These are phyloP conservation scores for Arthrobotrys sinensis DNA, from an alignment of 2,329 filamentous ascomycete species.

Conservation along the genomic window DNA sequence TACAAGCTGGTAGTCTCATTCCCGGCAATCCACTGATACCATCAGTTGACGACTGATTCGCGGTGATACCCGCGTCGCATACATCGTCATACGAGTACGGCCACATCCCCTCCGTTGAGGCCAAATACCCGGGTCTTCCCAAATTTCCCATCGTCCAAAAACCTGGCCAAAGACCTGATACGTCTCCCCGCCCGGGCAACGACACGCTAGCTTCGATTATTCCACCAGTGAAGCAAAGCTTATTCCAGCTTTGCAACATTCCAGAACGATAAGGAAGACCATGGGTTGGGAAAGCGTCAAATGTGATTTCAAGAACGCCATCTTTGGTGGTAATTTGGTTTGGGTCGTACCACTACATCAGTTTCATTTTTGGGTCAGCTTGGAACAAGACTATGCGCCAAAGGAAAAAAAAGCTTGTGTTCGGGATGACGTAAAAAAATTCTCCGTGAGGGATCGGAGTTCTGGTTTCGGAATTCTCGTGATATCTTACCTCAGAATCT, in stretches of 20 bases:
- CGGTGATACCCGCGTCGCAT: slow-evolving; percentile 80
- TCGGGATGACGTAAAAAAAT: slow-evolving; percentile 64
- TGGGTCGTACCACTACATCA: slow-evolving; percentile 76
- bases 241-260: slow-evolving; percentile 83
- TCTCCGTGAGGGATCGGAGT: slow-evolving; percentile 62
- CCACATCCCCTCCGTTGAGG: slow-evolving; percentile 81
- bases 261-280: slow-evolving; percentile 78
- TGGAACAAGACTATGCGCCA: slow-evolving; percentile 18
- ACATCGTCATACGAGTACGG: slow-evolving; percentile 80
- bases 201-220: slow-evolving; percentile 80
- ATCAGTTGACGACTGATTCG: slow-evolving; percentile 79
- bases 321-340: slow-evolving; percentile 76
- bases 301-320: slow-evolving; percentile 76
- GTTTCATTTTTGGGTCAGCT: slow-evolving; percentile 65
- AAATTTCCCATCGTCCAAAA: slow-evolving; percentile 84
- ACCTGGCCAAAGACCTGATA: slow-evolving; percentile 81
- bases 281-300: slow-evolving; percentile 78
- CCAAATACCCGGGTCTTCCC: slow-evolving; percentile 78
- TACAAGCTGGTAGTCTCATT: slow-evolving; percentile 79
- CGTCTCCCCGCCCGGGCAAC: slow-evolving; percentile 77
- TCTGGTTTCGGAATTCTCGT: slow-evolving; percentile 7
- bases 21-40: slow-evolving; percentile 78
- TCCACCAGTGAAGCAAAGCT: slow-evolving; percentile 80
- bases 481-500: slow-evolving; percentile 66
- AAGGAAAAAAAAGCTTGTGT: slow-evolving; percentile 5